Percentiles rank a stretch among this genome's conserved stretches.
Evolutionary conservation across 306 rosid species (phyloP).

Genomic region (Ochetophila trinervis): DNA sequence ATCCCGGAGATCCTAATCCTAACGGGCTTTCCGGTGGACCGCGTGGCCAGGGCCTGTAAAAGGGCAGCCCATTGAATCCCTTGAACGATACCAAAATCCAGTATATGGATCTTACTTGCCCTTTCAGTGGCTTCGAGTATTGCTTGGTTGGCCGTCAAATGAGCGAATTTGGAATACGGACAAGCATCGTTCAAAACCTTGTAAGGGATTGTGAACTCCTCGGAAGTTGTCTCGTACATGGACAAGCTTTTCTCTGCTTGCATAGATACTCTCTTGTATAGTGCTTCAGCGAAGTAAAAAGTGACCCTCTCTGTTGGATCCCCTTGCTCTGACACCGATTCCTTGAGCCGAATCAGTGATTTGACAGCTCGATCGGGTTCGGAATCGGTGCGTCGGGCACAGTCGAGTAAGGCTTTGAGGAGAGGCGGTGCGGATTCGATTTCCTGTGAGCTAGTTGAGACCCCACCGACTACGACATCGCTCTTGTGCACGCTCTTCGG

Average conservation of each 20-base stretch:
- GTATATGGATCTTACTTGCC: slow-evolving; percentile 63
- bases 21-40: slow-evolving; percentile 73
- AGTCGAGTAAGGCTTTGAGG: slow-evolving; percentile 56
- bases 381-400: slow-evolving; percentile 48
- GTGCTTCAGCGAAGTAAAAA: slow-evolving; percentile 64
- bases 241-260: slow-evolving; percentile 17
- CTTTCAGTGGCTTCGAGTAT: slow-evolving; percentile 78
- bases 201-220: slow-evolving; percentile 68
- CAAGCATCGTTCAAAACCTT: slow-evolving; percentile 90
- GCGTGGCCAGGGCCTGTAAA: slow-evolving; percentile 84
- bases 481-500: slow-evolving; percentile 12
- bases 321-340: slow-evolving; percentile 65
- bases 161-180: slow-evolving; percentile 90
- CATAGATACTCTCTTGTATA: slow-evolving; percentile 35
- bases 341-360: slow-evolving; percentile 45
- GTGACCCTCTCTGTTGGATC: slow-evolving; percentile 72
- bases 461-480: slow-evolving; percentile 20
- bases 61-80: slow-evolving; percentile 97
- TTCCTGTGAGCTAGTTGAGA: slow-evolving; percentile 42
- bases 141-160: slow-evolving; percentile 92
- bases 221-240: slow-evolving; percentile 33
- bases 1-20: slow-evolving; percentile 77
- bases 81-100: slow-evolving; percentile 89
- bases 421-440: slow-evolving; percentile 61
- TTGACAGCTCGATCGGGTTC: slow-evolving; percentile 64